Evolutionary conservation across 164 flowering plant genomes (phyloP).

Genomic region (Liriodendron chinense): DNA sequence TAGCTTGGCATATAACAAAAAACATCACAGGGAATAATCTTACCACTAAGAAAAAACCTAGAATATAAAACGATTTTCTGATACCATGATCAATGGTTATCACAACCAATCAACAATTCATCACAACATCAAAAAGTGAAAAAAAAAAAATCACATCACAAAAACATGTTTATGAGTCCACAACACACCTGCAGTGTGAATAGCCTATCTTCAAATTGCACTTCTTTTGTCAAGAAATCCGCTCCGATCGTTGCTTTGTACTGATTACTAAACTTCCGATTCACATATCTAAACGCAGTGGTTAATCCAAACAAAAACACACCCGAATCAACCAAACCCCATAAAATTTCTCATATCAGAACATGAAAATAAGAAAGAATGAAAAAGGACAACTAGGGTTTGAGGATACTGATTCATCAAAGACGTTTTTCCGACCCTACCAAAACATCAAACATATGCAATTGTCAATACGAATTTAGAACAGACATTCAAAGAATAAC

Average conservation of each 20-base stretch:
- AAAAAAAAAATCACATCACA: no score
- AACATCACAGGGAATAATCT: no score
- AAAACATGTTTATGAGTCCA: no score
- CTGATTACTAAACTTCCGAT: conserved; percentile 85
- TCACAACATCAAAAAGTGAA: no score
- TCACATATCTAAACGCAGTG: conserved; percentile 53
- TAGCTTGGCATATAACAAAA: no score
- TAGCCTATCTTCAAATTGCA: conserved; percentile 76
- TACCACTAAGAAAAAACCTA: no score
- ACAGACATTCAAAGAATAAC: no score
- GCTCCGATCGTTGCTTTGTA: conserved; percentile 91
- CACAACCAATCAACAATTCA: no score
- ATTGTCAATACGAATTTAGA: background rate
- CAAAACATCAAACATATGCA: conserved; percentile 1
- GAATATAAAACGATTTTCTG: no score
- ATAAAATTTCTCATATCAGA: background rate
- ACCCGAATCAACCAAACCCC: background rate
- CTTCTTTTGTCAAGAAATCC: conserved; percentile 83
- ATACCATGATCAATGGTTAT: no score
- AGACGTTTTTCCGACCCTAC: conserved; percentile 84
- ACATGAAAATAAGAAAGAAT: background rate
- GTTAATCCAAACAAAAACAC: conserved; percentile 1
- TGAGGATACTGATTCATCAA: conserved; percentile 75
- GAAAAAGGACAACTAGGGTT: background rate
- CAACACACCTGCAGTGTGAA: conserved; percentile 72